Evolutionary conservation across 2,329 filamentous ascomycete genomes (phyloP).

Genomic region (Colletotrichum falcatum): DNA sequence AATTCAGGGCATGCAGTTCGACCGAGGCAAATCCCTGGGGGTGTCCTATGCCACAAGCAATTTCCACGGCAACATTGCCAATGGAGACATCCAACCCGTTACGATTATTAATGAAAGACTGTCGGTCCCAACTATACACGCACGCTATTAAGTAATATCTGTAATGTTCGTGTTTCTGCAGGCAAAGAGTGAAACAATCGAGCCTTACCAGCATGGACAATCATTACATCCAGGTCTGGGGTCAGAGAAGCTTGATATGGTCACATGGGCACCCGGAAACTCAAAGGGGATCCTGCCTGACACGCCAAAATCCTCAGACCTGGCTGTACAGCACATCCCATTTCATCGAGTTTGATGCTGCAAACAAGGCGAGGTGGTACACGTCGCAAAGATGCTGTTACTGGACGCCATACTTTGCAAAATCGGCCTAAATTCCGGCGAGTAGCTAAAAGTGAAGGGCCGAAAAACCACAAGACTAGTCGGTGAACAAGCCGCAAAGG

Average conservation of each 20-base stretch:
- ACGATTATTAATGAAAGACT: neutral
- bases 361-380: neutral
- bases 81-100: neutral
- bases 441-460: neutral
- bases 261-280: neutral
- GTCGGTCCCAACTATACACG: neutral
- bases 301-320: neutral
- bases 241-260: no score
- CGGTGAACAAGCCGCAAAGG: neutral
- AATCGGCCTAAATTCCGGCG: conserved; percentile 11
- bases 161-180: neutral
- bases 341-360: neutral
- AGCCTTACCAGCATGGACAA: neutral
- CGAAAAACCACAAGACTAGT: neutral
- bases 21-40: neutral
- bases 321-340: neutral
- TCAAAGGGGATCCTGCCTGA: neutral
- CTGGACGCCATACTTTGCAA: neutral
- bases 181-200: neutral
- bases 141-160: no score
- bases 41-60: neutral
- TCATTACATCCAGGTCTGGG: neutral
- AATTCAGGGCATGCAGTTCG: neutral
- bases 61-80: no score
- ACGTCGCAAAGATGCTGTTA: neutral